Conservation (phyloP, 352 stramenopile genomes). For the Phytophthora megakarya region DNA sequence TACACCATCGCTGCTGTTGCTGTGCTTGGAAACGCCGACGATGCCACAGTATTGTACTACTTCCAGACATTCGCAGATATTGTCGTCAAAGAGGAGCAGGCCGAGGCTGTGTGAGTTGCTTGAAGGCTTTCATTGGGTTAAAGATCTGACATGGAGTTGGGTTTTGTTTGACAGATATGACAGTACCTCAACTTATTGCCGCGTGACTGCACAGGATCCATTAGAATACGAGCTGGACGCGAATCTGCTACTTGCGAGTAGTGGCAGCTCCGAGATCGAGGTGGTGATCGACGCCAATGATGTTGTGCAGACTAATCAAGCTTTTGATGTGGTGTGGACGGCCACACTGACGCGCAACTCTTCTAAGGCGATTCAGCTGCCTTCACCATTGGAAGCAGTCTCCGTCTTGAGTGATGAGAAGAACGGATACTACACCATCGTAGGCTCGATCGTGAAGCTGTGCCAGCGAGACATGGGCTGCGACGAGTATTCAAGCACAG, state of each 20-base stretch:
- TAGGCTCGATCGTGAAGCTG: constrained; percentile 49
- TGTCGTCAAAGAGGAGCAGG: constrained; percentile 31
- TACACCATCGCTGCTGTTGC: constrained; percentile 57
- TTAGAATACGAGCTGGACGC: constrained; percentile 34
- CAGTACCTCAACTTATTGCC: constrained; percentile 51
- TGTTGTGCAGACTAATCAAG: constrained; percentile 33
- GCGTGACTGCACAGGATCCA: constrained; percentile 45
- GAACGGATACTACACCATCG: constrained; percentile 52
- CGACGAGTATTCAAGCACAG: constrained; percentile 48
- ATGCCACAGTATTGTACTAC: constrained; percentile 50
- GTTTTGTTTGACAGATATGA: constrained; percentile 34
- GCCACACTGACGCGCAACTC: constrained; percentile 41
- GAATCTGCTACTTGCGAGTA: constrained; percentile 31
- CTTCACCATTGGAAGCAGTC: constrained; percentile 41
- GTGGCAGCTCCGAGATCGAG: constrained; percentile 54
- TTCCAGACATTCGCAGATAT: constrained; percentile 56
- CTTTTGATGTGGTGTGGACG: constrained; percentile 39
- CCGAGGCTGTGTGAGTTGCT: constrained; percentile 25
- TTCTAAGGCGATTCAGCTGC: constrained; percentile 50
- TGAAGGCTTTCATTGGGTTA: not conserved
- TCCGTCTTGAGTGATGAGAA: constrained; percentile 26
- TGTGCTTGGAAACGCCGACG: constrained; percentile 40
- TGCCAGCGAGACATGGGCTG: constrained; percentile 42
- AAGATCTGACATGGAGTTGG: constrained; percentile 1
- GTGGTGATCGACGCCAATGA: constrained; percentile 33